These are phyloP conservation scores for Aureobasidium musti DNA, from an alignment of 2,329 filamentous ascomycete species.

Conservation along the genomic window DNA sequence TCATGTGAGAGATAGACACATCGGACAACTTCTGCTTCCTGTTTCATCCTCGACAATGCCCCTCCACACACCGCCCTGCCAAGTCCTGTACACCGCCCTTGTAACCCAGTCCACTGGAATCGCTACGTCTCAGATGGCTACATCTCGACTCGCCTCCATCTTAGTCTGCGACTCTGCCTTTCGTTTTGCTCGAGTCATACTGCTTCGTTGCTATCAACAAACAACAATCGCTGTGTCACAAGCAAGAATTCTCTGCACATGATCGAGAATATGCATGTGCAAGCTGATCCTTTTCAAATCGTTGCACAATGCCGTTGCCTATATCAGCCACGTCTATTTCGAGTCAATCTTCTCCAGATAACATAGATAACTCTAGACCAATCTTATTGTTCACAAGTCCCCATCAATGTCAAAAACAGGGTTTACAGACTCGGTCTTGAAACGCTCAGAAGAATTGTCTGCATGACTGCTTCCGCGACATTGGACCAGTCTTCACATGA, in stretches of 20 bases:
- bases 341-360: neutral
- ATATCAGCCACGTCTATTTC: neutral
- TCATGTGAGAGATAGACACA: neutral
- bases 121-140: neutral
- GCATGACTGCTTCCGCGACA: neutral
- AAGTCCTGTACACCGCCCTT: conserved; percentile 11
- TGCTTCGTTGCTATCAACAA: neutral
- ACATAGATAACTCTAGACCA: neutral
- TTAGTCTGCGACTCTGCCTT: no score
- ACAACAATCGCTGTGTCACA: neutral
- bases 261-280: conserved; percentile 2
- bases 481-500: neutral
- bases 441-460: neutral
- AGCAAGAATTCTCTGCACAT: neutral
- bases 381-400: neutral
- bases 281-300: neutral
- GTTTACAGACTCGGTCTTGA: neutral
- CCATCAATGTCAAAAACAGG: neutral
- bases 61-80: conserved; percentile 21
- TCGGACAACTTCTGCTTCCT: neutral
- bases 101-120: neutral
- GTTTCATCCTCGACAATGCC: neutral
- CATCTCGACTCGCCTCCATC: neutral
- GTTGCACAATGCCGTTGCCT: neutral
- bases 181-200: neutral